phyloP scores from a whole-genome alignment of 208 protist species.

The Acanthamoeba sp. region DNA sequence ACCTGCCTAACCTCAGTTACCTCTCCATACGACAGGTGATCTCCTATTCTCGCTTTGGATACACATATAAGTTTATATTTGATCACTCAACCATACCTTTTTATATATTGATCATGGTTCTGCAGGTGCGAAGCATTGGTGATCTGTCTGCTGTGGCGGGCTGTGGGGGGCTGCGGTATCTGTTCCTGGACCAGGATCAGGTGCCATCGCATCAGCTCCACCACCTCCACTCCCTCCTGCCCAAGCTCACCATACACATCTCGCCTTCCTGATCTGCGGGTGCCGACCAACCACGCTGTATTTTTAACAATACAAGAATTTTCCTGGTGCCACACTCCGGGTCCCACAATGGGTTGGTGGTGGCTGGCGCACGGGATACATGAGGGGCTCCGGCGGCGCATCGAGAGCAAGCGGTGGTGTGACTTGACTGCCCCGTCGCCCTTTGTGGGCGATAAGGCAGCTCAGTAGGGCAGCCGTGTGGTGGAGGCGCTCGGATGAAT shows the following conservation, averaged over 20 bases:
- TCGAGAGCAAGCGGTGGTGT: neutral
- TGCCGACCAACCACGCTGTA: too few relatives aligned
- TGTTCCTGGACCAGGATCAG: conserved; percentile 13
- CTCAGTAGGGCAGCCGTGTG: neutral
- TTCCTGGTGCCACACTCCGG: too few relatives aligned
- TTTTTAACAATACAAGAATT: too few relatives aligned
- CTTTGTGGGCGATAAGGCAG: neutral
- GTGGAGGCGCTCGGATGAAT: neutral
- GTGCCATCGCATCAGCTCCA: neutral
- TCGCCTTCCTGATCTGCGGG: neutral
- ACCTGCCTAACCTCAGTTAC: neutral
- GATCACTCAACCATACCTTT: too few relatives aligned
- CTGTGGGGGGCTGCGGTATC: neutral
- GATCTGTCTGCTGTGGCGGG: neutral
- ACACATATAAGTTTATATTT: too few relatives aligned
- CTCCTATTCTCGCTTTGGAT: neutral
- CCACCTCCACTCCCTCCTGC: neutral
- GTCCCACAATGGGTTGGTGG: too few relatives aligned
- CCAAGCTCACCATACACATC: neutral
- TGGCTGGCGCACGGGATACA: too few relatives aligned
- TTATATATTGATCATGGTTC: too few relatives aligned
- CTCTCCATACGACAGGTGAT: conserved; percentile 8
- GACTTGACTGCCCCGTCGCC: neutral
- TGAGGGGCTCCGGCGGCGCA: too few relatives aligned
- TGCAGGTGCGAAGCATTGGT: neutral